phyloP scores from a whole-genome alignment of 2,329 filamentous ascomycete species.

The Fusarium sp. region DNA sequence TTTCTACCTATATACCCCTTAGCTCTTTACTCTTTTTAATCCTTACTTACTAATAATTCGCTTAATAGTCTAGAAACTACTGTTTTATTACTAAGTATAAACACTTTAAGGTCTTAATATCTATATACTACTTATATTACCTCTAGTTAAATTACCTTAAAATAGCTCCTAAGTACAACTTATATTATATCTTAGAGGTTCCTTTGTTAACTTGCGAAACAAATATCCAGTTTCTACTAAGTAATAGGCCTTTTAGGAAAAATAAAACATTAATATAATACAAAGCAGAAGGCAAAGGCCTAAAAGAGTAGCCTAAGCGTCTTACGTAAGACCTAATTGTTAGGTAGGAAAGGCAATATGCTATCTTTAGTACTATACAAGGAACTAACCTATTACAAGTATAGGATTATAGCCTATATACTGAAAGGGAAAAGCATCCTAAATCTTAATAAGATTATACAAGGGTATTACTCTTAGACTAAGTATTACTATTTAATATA shows the following conservation, averaged over 20 bases:
- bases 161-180: not conserved
- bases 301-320: not conserved
- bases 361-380: not conserved
- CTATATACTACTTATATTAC: not conserved
- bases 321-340: not conserved
- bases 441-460: not conserved
- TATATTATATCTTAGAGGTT: not conserved
- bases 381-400: not conserved
- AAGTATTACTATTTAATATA: not conserved
- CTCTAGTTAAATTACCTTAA: not conserved
- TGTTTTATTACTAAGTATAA: not conserved
- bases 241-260: not conserved
- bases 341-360: not conserved
- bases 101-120: not conserved
- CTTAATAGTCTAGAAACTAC: not conserved
- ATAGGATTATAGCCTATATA: not conserved
- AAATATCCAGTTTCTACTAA: not conserved
- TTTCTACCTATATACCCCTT: not conserved
- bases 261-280: not conserved
- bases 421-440: not conserved
- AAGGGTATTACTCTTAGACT: not conserved
- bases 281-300: not conserved
- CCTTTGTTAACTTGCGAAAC: not conserved
- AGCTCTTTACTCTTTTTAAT: not conserved
- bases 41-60: not conserved